Evolutionary conservation across 805 yeast genomes (phyloP).

Genomic region (Metschnikowia matae): DNA sequence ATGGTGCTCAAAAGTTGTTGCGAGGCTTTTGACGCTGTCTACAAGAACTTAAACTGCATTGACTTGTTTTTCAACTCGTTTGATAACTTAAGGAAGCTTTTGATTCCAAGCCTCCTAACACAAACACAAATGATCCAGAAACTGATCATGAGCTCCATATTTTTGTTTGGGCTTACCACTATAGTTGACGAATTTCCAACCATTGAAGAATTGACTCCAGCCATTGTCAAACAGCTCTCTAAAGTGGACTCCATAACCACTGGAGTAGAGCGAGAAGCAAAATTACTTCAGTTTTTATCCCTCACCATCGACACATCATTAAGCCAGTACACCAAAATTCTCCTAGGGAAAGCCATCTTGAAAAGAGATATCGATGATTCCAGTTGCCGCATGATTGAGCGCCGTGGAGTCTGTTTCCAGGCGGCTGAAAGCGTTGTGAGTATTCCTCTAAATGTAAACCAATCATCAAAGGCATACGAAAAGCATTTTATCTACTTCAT

Average conservation of each 20-base stretch:
- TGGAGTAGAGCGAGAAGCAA: constrained; percentile 34
- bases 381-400: constrained; percentile 32
- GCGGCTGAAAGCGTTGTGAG: constrained; percentile 42
- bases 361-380: constrained; percentile 26
- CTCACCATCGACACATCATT: constrained; percentile 32
- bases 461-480: constrained; percentile 19
- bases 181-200: constrained; percentile 26
- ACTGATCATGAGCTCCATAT: constrained; percentile 24
- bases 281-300: constrained; percentile 27
- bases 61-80: constrained; percentile 36
- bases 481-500: constrained; percentile 24
- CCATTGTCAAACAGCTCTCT: constrained; percentile 26
- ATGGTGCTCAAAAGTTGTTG: constrained; percentile 12
- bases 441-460: constrained; percentile 38
- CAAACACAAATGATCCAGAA: constrained; percentile 29
- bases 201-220: constrained; percentile 20
- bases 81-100: constrained; percentile 35
- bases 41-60: constrained; percentile 30
- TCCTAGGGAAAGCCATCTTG: constrained; percentile 39
- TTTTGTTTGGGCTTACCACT: constrained; percentile 28
- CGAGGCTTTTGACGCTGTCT: constrained; percentile 16
- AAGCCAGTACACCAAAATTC: constrained; percentile 33
- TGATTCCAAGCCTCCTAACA: constrained; percentile 32
- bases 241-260: constrained; percentile 37
- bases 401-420: constrained; percentile 37